Base-by-base conservation (phyloP, 139 green algal species). In the Ettlia oleoabundans region DNA sequence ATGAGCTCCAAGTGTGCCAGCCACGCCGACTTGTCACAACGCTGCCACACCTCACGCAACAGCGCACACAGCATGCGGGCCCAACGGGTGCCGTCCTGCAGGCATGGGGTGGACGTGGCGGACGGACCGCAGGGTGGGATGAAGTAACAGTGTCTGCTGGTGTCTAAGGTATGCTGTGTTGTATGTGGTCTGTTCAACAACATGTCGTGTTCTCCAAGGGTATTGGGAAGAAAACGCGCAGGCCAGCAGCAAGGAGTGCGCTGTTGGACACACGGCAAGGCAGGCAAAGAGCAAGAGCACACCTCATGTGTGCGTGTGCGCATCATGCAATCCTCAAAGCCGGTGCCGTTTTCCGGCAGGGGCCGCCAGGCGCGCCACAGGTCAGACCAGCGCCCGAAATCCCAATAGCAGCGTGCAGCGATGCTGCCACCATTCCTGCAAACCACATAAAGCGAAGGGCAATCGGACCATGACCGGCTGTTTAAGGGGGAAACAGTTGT, bases 301-400 rank as follows among this genome's bases (percentile, higher is more conserved):
- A 63, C 76, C 38, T 88, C 78, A 10, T 63, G 21, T 0, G 42
- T 76, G 62, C 55, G 35, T 21, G 55, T 43, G 33, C 52, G 28
- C 2, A 67, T 55, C 82, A 91, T 42, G n/a, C 86, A 69, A 2
- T 87, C 79, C 80, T 86, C 78, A 32, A 94, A 83, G 47, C 76
- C 73, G 10, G 37, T 8, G 7, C 35, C 30, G 1, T 86, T 43
- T 13, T 84, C 66, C 4, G 86, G 83, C 51, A 91, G 85, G 43
- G 68, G 83, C 53, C 83, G 86, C 88, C 89, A 96, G 4, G 85
- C 75, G 10, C 92, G 68, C 84, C 87, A 93, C 42, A 94, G 72
- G 80, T 97, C 93, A 8, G 86, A 92, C 90, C 91, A 97, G 41
- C 90, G 88, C 1, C 93, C 92, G 85, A 93, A 95, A 85, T 98